phyloP scores from a whole-genome alignment of 768 basidiomycete species.

The Strobilomyces echinocephalus region DNA sequence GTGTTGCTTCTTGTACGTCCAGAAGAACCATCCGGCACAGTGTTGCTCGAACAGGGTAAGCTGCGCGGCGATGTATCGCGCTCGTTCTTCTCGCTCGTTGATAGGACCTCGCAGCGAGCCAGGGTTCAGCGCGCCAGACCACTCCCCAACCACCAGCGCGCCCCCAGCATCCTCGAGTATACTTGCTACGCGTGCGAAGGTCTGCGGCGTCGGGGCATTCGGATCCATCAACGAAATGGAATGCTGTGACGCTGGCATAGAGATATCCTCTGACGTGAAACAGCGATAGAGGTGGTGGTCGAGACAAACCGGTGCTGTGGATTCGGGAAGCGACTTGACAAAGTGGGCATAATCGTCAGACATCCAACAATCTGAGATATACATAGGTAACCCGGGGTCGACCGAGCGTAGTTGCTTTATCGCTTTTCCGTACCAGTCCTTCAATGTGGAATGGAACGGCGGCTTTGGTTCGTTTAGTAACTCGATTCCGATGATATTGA shows the following conservation, averaged over 20 bases:
- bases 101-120: constrained; percentile 48
- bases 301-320: constrained; percentile 47
- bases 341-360: constrained; percentile 59
- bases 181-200: constrained; percentile 36
- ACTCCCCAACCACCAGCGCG: constrained; percentile 68
- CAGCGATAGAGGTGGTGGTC: constrained; percentile 86
- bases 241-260: constrained; percentile 52
- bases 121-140: constrained; percentile 72
- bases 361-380: constrained; percentile 75
- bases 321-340: constrained; percentile 33
- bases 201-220: constrained; percentile 36
- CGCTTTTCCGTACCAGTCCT: constrained; percentile 58
- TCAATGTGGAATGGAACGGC: constrained; percentile 43
- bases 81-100: constrained; percentile 39
- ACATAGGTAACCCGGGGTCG: constrained; percentile 58
- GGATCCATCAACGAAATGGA: constrained; percentile 42
- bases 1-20: constrained; percentile 74
- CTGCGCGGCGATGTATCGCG: constrained; percentile 58
- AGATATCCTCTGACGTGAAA: constrained; percentile 58
- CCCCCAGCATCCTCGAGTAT: constrained; percentile 40
- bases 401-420: constrained; percentile 49
- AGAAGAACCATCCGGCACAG: constrained; percentile 78
- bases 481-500: constrained; percentile 52
- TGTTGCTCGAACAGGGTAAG: constrained; percentile 56
- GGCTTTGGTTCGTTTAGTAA: constrained; percentile 60